phyloP scores from a whole-genome alignment of 768 basidiomycete species.

The Suillus variegatus region DNA sequence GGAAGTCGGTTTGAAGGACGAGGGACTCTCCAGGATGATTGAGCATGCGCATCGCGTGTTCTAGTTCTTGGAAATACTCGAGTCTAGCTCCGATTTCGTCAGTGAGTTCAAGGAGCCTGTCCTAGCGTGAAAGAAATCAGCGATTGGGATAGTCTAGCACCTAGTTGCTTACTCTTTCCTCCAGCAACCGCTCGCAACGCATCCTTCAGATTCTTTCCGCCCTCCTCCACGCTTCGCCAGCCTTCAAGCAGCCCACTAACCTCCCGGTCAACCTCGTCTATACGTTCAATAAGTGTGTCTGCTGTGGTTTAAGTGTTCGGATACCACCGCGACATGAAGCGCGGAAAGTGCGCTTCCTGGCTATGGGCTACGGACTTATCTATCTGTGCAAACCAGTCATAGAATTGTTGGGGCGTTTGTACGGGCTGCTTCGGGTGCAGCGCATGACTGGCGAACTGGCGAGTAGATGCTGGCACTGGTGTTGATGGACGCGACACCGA shows the following conservation, averaged over 20 bases:
- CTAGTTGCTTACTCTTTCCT: conserved; percentile 72
- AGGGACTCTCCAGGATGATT: conserved; percentile 93
- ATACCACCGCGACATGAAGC: conserved; percentile 78
- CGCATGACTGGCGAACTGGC: conserved; percentile 42
- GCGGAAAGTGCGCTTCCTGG: conserved; percentile 91
- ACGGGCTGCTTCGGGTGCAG: conserved; percentile 79
- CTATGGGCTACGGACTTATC: conserved; percentile 90
- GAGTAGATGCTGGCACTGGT: conserved; percentile 22
- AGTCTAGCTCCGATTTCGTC: conserved; percentile 81
- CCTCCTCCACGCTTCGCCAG: conserved; percentile 88
- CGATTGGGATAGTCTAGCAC: neutral
- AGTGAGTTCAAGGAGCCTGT: conserved; percentile 72
- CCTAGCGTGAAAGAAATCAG: conserved; percentile 44
- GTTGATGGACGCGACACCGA: conserved; percentile 50
- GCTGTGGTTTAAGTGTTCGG: conserved; percentile 78
- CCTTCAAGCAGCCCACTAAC: conserved; percentile 82
- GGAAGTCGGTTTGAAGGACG: conserved; percentile 87
- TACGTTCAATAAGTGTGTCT: conserved; percentile 67
- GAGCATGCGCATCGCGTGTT: conserved; percentile 89
- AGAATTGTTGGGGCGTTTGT: conserved; percentile 92
- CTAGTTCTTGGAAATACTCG: conserved; percentile 94
- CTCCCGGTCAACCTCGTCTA: conserved; percentile 72
- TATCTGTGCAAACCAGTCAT: conserved; percentile 92
- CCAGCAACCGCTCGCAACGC: conserved; percentile 87
- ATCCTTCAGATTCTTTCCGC: conserved; percentile 87